phyloP scores from a whole-genome alignment of 2,329 filamentous ascomycete species.

The Teratosphaeriaceae sp. region DNA sequence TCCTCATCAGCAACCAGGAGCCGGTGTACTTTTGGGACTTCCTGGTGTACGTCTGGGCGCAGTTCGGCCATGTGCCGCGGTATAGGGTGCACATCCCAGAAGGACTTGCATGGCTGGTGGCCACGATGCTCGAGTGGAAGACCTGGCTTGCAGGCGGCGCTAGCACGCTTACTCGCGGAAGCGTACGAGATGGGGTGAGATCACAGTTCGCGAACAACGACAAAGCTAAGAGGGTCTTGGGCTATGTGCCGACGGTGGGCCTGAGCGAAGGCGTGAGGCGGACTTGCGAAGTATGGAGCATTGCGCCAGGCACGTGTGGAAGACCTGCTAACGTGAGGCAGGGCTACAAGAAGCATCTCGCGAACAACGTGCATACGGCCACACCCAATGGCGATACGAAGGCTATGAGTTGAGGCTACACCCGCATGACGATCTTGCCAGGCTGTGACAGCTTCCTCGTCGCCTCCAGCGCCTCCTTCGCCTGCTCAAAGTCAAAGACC shows the following conservation, averaged over 20 bases:
- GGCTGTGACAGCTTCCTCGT: constrained; percentile 27
- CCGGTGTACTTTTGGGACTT: constrained; percentile 93
- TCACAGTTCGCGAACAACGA: constrained; percentile 47
- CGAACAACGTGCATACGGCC: neutral
- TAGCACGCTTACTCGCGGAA: constrained; percentile 46
- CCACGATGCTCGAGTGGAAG: constrained; percentile 39
- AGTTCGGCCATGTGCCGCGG: constrained; percentile 48
- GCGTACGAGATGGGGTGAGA: constrained; percentile 49
- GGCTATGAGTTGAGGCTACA: constrained; percentile 2
- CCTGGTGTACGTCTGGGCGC: constrained; percentile 67
- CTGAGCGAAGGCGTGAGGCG: constrained; percentile 46
- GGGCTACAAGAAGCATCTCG: constrained; percentile 21
- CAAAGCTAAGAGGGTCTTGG: constrained; percentile 47
- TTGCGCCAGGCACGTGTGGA: too few relatives aligned
- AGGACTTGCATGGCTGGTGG: constrained; percentile 42
- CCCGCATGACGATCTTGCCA: constrained; percentile 23
- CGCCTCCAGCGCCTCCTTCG: constrained; percentile 25
- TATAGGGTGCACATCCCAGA: constrained; percentile 45
- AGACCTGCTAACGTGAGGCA: too few relatives aligned
- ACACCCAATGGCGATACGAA: neutral
- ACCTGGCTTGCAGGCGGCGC: constrained; percentile 42
- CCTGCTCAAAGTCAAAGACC: constrained; percentile 31
- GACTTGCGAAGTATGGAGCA: constrained; percentile 42
- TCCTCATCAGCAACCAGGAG: constrained; percentile 84
- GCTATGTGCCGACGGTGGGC: constrained; percentile 45